Evolutionary conservation across 345 rosid species (phyloP).

Genomic region (Dipteronia dyeriana): DNA sequence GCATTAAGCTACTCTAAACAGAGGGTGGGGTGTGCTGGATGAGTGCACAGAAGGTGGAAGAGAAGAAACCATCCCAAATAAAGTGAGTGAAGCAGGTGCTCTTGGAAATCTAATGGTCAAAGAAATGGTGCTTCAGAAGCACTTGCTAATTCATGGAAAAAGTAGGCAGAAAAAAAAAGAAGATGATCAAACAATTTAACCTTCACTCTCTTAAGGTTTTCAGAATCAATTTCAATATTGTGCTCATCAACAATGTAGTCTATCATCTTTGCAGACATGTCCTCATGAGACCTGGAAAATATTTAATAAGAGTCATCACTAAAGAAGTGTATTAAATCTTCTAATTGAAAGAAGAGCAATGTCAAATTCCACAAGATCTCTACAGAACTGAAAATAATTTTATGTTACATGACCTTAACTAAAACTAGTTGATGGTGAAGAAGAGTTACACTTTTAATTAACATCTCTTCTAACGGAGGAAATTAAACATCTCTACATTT

Average conservation of each 20-base stretch:
- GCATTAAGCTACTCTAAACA: neutral
- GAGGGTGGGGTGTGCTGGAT: neutral
- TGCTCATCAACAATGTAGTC: conserved; percentile 64
- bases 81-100: neutral
- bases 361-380: neutral
- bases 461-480: neutral
- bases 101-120: neutral
- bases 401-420: neutral
- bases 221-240: conserved; percentile 58
- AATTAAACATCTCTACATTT: neutral
- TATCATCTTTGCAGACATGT: conserved; percentile 60
- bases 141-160: neutral
- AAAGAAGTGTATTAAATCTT: conserved; percentile 9
- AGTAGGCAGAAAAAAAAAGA: neutral
- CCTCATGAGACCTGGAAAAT: conserved; percentile 62
- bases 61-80: neutral
- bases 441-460: neutral
- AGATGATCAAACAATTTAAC: conserved; percentile 28
- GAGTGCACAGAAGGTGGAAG: neutral
- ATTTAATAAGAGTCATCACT: conserved; percentile 3
- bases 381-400: neutral
- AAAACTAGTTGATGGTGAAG: neutral
- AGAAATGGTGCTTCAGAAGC: neutral
- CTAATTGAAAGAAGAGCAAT: neutral
- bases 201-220: conserved; percentile 54